Evolutionary conservation across 805 yeast species (phyloP), one percentile per base, ranked within the genome.

Genomic region (Wickerhamomyces sydowiorum): DNA sequence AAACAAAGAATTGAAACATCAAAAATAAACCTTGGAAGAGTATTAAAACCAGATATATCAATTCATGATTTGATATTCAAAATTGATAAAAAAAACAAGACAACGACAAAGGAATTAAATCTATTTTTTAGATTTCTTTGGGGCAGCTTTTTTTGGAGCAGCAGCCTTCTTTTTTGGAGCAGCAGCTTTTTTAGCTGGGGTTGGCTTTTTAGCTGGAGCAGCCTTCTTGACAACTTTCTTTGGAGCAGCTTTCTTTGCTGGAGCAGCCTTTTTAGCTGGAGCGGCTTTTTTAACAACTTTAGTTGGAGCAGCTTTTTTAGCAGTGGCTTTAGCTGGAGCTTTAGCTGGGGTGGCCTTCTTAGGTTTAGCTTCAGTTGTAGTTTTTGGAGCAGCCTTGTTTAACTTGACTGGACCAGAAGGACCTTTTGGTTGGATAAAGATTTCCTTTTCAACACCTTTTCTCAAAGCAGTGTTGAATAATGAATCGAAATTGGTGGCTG

Each of bases 371-470:
- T 49, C 47, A 33, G 46, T 44, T 40, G 57, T 56, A 36, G 57
- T 45, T 35, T 52, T 54, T 39, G 57, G 48, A 47, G 49, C 37
- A 38, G 45, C 46, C 61, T 58, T 54, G 61, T 59, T 56, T 57
- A 83, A 62, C 65, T 86, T 86, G 50, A 86, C 77, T 37, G 95
- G 86, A 38, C 95, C 96, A 12, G 95, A 80, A 17, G 96, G 82
- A 37, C 96, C 96, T 68, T 87, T 86, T 60, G 95, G 95, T 67
- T 86, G 95, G 36, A 73, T 61, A 51, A 87, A 85, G 40, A 76
- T 83, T 37, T 85, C 91, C n/a, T 78, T 61, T 47, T 75, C 78
- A 46, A 88, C 91, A 51, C 95, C 95, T 61, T 78, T 82, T 69
- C 82, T 81, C 56, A 87, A 70, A 21, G 96, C 93, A 38, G 73